Evolutionary conservation across 768 basidiomycete genomes (phyloP), one percentile per base, ranked within the genome.

Genomic region (Phaffia tasmanica): DNA sequence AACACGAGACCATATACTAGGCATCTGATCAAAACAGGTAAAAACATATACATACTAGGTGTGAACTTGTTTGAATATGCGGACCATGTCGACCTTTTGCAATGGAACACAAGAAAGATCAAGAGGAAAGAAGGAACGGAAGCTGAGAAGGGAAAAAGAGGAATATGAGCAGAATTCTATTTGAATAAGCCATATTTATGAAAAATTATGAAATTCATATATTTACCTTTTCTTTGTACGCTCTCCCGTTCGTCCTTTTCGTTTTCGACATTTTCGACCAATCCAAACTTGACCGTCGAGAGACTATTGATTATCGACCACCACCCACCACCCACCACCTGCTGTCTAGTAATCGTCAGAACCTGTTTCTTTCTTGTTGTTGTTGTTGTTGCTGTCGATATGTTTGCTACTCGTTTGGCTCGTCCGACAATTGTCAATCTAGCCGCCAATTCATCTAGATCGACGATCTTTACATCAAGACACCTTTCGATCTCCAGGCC

Each of bases 201-300:
- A 32, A 32, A 32, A 35, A 15, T 29, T 29, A 1, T 27, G 23
- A 1, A 53, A 63, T 54, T 23, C 23, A 50, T 42, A 53, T 8
- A 23, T 3, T 32, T 23, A 57, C 48, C 32, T 42, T 35, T 42
- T n/a, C 50, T 29, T 21, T 18, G 8, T 1, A 7, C 30, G 5
- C 25, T 19, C 27, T 30, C 62, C 29, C 29, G 21, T 5, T 23
- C 19, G 51, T 51, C 21, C 51, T 19, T 25, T 27, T 35, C 50
- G 14, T 42, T 32, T 29, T 32, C 51, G 51, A 51, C 30, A 63
- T 53, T 50, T 63, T 42, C 62, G 62, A 42, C 49, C 62, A 48
- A 50, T 54, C 62, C 46, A 50, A 19, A 35, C 62, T 23, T 54
- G 49, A 7, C 48, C 53, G 3, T 46, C 19, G 21, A 46, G 30